A percentile compares a stretch with the other conserved stretches of the same genome.
These are phyloP conservation scores for Acanthochlamys bracteata DNA, from an alignment of 106 monocot genomes.

Conservation along the genomic window DNA sequence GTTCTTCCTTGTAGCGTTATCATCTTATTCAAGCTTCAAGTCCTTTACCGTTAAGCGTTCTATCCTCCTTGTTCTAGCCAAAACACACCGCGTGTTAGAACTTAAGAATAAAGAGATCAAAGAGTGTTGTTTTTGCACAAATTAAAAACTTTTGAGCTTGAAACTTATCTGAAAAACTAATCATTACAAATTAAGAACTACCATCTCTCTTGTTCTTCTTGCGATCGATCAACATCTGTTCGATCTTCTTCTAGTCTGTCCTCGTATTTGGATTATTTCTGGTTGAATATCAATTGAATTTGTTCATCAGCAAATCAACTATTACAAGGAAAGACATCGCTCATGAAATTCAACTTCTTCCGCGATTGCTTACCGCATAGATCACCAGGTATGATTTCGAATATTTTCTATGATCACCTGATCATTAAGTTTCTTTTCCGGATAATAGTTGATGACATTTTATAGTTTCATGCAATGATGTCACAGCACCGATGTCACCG, in stretches of 20 bases:
- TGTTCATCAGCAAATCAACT: not conserved
- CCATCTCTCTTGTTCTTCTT: not conserved
- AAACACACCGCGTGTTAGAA: not conserved
- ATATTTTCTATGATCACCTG: not conserved
- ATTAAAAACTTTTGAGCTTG: constrained; percentile 5
- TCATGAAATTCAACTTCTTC: constrained; percentile 22
- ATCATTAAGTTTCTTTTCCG: not conserved
- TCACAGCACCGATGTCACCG: no score
- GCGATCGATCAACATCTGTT: not conserved
- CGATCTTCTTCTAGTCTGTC: not conserved
- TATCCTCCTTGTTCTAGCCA: not conserved
- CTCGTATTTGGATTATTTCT: not conserved
- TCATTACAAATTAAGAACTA: not conserved
- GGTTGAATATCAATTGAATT: not conserved
- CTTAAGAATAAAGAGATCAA: not conserved
- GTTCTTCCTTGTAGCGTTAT: no score
- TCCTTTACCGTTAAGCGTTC: no score
- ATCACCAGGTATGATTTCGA: constrained; percentile 16
- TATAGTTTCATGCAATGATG: not conserved
- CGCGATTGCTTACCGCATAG: constrained; percentile 13
- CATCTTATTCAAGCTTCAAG: no score
- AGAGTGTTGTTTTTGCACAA: not conserved
- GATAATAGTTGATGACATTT: not conserved
- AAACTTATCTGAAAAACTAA: not conserved
- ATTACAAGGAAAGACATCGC: constrained; percentile 6